A percentile compares a stretch with the other conserved stretches of the same genome.
phyloP scores from a whole-genome alignment of 2,329 filamentous ascomycete genomes.

The Hypocreales sp. region DNA sequence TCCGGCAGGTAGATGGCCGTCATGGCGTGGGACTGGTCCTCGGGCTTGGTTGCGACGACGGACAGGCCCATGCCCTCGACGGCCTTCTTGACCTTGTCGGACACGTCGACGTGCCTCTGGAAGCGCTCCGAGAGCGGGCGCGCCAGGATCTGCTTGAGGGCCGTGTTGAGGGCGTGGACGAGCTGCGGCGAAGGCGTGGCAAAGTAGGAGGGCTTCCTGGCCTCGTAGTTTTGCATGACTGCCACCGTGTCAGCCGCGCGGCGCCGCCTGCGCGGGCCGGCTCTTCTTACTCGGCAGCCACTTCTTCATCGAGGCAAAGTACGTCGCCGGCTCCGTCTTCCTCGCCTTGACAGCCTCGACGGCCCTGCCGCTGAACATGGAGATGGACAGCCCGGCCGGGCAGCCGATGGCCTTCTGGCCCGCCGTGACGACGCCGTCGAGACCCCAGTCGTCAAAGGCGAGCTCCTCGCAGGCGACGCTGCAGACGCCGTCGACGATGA shows the following conservation, averaged over 20 bases:
- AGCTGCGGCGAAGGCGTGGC: conserved; percentile 92
- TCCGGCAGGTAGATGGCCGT: conserved; percentile 94
- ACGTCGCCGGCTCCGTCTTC: conserved; percentile 69
- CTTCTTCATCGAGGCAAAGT: conserved; percentile 95
- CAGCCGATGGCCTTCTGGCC: conserved; percentile 95
- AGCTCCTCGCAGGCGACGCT: conserved; percentile 94
- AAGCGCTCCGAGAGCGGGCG: conserved; percentile 71
- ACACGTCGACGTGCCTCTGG: conserved; percentile 61
- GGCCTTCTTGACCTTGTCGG: conserved; percentile 74
- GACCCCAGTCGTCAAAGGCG: conserved; percentile 83
- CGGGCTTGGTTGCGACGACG: conserved; percentile 70
- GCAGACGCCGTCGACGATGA: conserved; percentile 93
- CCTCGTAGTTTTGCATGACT: conserved; percentile 99
- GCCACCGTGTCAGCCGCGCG: conserved; percentile 2
- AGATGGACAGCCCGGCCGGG: conserved; percentile 84
- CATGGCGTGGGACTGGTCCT: conserved; percentile 94
- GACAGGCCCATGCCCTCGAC: conserved; percentile 69
- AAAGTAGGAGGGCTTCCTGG: conserved; percentile 94
- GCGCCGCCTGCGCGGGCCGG: neutral
- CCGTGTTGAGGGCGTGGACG: conserved; percentile 80
- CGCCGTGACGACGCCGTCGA: conserved; percentile 87
- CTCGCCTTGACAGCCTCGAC: conserved; percentile 67
- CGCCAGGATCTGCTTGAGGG: conserved; percentile 73
- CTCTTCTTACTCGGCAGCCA: conserved; percentile 66
- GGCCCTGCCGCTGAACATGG: conserved; percentile 82